A percentile compares a stretch with the other conserved stretches of the same genome.
Evolutionary conservation across 148 eudicot species (phyloP).

Genomic region (Cornus florida): DNA sequence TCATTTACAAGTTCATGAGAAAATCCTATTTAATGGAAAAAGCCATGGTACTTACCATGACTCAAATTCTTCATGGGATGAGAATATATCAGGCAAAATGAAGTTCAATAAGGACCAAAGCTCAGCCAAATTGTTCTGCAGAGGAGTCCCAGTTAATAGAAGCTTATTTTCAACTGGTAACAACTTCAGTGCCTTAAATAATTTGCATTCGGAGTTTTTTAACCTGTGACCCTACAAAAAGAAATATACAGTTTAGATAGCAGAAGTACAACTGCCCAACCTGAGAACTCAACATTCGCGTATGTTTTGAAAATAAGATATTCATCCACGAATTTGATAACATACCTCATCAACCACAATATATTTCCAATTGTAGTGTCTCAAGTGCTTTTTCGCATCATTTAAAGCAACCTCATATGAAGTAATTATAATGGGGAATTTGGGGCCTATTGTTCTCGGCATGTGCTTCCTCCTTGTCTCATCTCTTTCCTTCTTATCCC

Average conservation of each 20-base stretch:
- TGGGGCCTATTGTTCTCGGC: slow-evolving; percentile 72
- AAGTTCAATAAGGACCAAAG: slow-evolving; percentile 96
- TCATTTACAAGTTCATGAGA: background rate
- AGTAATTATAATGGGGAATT: slow-evolving; percentile 84
- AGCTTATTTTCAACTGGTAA: slow-evolving; percentile 84
- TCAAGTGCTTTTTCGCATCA: slow-evolving; percentile 63
- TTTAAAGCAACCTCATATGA: slow-evolving; percentile 84
- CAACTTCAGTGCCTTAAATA: slow-evolving; percentile 66
- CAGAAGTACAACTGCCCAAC: background rate
- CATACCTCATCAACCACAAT: slow-evolving; percentile 93
- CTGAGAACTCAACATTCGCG: background rate
- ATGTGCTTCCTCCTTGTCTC: slow-evolving; percentile 66
- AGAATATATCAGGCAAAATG: slow-evolving; percentile 94
- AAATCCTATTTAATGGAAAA: slow-evolving; percentile 3
- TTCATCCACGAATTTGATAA: background rate
- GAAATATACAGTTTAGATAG: slow-evolving; percentile 14
- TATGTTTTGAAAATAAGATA: background rate
- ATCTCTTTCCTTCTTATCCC: slow-evolving; percentile 59
- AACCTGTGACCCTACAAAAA: slow-evolving; percentile 79
- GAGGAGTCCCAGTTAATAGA: slow-evolving; percentile 94
- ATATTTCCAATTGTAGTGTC: slow-evolving; percentile 94
- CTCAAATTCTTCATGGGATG: slow-evolving; percentile 90
- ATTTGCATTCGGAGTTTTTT: slow-evolving; percentile 84
- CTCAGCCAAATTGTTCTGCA: slow-evolving; percentile 97
- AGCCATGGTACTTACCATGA: slow-evolving; percentile 59